These are phyloP conservation scores for Marasmius fiardii DNA, from an alignment of 1,284 basidiomycete genomes.

Conservation along the genomic window DNA sequence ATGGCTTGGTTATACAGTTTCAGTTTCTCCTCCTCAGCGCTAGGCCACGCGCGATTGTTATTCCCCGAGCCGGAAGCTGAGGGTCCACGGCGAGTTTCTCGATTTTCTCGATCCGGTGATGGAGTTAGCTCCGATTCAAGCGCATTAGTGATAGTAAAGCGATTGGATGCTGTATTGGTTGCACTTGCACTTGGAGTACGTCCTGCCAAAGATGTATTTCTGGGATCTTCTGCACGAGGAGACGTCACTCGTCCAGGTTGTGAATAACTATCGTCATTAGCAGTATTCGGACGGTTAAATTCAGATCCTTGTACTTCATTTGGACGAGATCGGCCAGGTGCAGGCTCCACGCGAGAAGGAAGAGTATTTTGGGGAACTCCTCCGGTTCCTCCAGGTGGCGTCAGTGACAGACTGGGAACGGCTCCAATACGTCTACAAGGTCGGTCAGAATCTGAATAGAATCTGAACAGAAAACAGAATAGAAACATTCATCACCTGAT, in stretches of 20 bases:
- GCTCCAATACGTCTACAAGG: constrained; percentile 62
- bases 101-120: constrained; percentile 16
- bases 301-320: constrained; percentile 5
- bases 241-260: neutral
- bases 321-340: constrained; percentile 11
- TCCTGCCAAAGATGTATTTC: constrained; percentile 5
- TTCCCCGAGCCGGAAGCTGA: neutral
- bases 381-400: constrained; percentile 19
- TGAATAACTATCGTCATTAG: constrained; percentile 16
- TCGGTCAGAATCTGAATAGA: constrained; percentile 3
- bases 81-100: neutral
- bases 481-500: constrained; percentile 41
- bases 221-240: neutral
- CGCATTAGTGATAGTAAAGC: constrained; percentile 35
- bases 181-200: constrained; percentile 20
- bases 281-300: neutral
- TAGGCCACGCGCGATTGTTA: constrained; percentile 33
- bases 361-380: constrained; percentile 11
- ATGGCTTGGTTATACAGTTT: constrained; percentile 64
- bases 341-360: constrained; percentile 15
- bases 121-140: constrained; percentile 19
- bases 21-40: constrained; percentile 66
- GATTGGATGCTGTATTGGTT: constrained; percentile 18
- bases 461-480: too few species aligned
- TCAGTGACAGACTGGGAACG: constrained; percentile 58